phyloP scores from a whole-genome alignment of 495 filamentous ascomycete genomes.

The Podospora australis region DNA sequence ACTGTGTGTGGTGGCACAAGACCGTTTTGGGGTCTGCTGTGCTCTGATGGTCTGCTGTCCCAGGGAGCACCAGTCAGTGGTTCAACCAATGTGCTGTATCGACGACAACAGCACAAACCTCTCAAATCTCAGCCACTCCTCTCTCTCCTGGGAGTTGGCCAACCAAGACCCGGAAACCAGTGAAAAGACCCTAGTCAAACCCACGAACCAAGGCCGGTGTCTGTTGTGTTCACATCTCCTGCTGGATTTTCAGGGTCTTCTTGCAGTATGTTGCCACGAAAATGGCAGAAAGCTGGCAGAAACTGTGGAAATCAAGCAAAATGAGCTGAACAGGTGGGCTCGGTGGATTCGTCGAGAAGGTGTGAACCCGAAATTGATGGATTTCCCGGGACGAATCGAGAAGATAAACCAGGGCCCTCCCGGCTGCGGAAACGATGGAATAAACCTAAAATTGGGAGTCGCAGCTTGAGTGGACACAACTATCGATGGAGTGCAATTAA shows the following conservation, averaged over 20 bases:
- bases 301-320: neutral
- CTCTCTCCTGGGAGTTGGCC: neutral
- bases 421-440: neutral
- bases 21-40: too few species aligned
- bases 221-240: neutral
- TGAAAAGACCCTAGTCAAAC: neutral
- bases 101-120: too few species aligned
- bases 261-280: neutral
- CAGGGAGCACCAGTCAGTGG: neutral
- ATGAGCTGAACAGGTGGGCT: neutral
- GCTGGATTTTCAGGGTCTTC: neutral
- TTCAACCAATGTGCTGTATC: neutral
- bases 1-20: too few species aligned
- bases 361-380: too few species aligned
- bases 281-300: neutral
- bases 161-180: neutral
- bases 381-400: too few species aligned
- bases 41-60: neutral
- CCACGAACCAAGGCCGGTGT: neutral
- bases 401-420: neutral
- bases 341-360: too few species aligned
- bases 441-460: neutral
- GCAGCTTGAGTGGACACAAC: too few species aligned
- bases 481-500: constrained; percentile 1
- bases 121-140: neutral